These are phyloP conservation scores for Taxawa tesnikishii DNA, from an alignment of 2,329 filamentous ascomycete species.

Conservation along the genomic window DNA sequence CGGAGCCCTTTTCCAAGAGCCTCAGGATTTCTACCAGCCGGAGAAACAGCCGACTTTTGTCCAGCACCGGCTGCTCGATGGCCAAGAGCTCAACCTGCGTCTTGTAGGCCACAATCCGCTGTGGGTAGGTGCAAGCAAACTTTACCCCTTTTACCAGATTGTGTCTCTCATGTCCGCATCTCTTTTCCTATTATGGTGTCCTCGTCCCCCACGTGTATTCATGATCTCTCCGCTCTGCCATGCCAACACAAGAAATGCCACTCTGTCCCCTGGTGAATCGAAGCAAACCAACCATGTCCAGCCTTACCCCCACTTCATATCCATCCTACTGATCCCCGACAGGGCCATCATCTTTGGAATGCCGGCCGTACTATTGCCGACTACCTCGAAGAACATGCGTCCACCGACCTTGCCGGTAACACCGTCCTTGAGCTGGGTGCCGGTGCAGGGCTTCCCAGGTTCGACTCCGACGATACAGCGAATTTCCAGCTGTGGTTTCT, in stretches of 20 bases:
- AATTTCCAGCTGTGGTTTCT: too few species aligned
- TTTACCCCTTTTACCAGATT: constrained; percentile 3
- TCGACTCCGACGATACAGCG: constrained; percentile 63
- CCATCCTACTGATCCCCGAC: too few species aligned
- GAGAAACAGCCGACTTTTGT: constrained; percentile 64
- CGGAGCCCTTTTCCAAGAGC: constrained; percentile 62
- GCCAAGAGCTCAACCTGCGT: constrained; percentile 54
- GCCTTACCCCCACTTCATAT: too few species aligned
- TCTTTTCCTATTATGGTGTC: constrained; percentile 1
- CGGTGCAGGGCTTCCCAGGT: constrained; percentile 67
- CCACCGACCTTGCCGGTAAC: constrained; percentile 46
- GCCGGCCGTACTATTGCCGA: constrained; percentile 65
- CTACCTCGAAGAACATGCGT: constrained; percentile 62
- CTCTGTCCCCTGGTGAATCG: too few species aligned
- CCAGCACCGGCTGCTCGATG: constrained; percentile 56
- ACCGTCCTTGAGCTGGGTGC: constrained; percentile 84
- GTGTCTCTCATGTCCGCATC: too few species aligned
- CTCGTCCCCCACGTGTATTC: too few species aligned
- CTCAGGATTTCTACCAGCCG: constrained; percentile 66
- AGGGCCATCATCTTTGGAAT: constrained; percentile 86
- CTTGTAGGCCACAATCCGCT: constrained; percentile 80
- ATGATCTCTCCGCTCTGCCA: constrained; percentile 1
- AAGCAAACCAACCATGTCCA: too few species aligned
- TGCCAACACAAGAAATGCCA: constrained; percentile 1
- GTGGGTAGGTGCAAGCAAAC: constrained; percentile 46